Evolutionary conservation across 768 basidiomycete genomes (phyloP), one percentile per base, ranked within the genome.

Genomic region (Mycena rebaudengoi): DNA sequence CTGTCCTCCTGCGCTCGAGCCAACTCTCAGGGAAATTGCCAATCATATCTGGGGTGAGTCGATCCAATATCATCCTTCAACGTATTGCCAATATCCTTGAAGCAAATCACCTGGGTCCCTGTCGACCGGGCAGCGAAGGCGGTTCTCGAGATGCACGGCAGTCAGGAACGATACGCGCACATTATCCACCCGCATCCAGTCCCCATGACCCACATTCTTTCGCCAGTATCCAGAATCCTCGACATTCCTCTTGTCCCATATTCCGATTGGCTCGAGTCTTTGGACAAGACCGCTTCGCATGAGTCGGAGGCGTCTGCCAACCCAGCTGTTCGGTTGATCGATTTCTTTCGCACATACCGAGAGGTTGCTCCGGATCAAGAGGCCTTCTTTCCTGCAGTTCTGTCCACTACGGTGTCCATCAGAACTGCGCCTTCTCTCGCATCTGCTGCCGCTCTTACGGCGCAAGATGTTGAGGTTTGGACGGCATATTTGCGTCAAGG

Each of bases 261-360:
- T 26, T 26, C 58, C 1, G 12, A 32, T 1, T 60, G 58, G 58
- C 39, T 60, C 1, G 48, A 40, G 5, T 26, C 35, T 13, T 21
- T 60, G 20, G 58, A 60, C 13, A 23, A 28, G 7, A 39, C 46
- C 4, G n/a, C 58, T 11, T 58, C 35, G 35, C 35, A 18, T n/a
- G 56, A 58, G 25, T 37, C 45, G 2, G 45, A 4, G 18, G 56
- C 56, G 10, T 25, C 35, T 7, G 23, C 21, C 26, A 50, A 59
- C 18, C 46, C 57, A 2, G 57, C 16, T 18, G 46, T 59, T 29
- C 57, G 39, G 3, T 43, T 59, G 57, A 21, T 59, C 6, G 46
- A 59, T 7, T 59, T 59, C n/a, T 59, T 50, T n/a, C 57, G 57
- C n/a, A 39, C 46, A 0, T 50, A 49, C 29, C 46, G 35, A 7